These are phyloP conservation scores for Erucastrum elatum DNA, from an alignment of 345 rosid genomes.

Conservation along the genomic window DNA sequence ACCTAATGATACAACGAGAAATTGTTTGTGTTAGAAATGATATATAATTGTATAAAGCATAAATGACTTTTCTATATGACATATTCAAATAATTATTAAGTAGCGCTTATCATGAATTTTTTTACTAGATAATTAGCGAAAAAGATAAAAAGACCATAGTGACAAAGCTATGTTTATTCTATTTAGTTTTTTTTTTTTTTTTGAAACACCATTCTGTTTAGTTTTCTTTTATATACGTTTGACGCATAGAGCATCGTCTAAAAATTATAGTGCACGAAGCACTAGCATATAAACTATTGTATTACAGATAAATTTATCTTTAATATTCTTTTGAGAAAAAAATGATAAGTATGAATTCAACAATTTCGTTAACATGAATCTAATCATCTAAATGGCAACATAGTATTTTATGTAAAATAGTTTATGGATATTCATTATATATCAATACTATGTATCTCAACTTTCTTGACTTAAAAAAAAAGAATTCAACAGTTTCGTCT, in stretches of 20 bases:
- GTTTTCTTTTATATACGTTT: background rate
- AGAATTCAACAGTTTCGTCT: background rate
- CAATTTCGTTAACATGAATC: too few relatives aligned
- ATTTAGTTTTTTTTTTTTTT: too few relatives aligned
- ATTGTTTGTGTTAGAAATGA: background rate
- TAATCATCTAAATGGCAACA: too few relatives aligned
- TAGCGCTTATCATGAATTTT: background rate
- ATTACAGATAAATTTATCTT: background rate
- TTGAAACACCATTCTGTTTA: too few relatives aligned
- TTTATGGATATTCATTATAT: too few relatives aligned
- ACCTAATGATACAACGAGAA: slow-evolving; percentile 16
- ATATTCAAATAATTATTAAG: background rate
- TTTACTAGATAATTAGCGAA: background rate
- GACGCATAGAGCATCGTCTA: background rate
- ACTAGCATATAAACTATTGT: background rate
- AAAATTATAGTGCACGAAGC: background rate
- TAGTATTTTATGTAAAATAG: too few relatives aligned
- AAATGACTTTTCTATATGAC: background rate
- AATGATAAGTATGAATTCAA: background rate
- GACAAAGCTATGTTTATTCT: background rate
- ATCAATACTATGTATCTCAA: too few relatives aligned
- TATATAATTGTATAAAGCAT: background rate
- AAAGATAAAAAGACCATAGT: background rate
- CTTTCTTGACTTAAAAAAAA: too few relatives aligned
- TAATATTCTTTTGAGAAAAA: too few relatives aligned